Conservation (phyloP, 2,329 filamentous ascomycete species). For the Leptosphaerulina australis region DNA sequence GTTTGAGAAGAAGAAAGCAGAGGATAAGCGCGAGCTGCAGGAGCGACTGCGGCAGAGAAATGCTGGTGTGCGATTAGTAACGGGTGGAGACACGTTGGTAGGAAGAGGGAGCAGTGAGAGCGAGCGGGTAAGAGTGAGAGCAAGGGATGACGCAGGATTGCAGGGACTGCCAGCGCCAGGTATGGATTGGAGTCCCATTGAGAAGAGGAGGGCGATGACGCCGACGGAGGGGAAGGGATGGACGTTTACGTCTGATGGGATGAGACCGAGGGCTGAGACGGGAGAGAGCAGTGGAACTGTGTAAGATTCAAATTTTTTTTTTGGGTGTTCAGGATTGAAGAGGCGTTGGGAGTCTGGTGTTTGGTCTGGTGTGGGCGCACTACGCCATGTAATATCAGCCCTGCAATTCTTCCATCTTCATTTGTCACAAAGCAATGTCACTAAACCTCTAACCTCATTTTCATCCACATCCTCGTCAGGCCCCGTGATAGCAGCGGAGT, state of each 20-base stretch:
- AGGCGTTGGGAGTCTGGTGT: not conserved
- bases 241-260: slow-evolving; percentile 36
- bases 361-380: not conserved
- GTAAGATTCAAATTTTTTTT: slow-evolving; percentile 3
- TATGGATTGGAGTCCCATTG: slow-evolving; percentile 49
- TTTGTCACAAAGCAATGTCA: slow-evolving; percentile 4
- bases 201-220: slow-evolving; percentile 48
- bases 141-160: slow-evolving; percentile 44
- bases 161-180: slow-evolving; percentile 40
- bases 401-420: not conserved
- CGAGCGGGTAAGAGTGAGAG: slow-evolving; percentile 24
- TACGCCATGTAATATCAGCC: not conserved
- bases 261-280: slow-evolving; percentile 45
- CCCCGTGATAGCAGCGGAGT: slow-evolving; percentile 53
- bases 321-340: not conserved
- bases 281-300: slow-evolving; percentile 46
- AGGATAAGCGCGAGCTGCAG: slow-evolving; percentile 44
- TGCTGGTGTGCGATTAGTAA: slow-evolving; percentile 46
- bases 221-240: slow-evolving; percentile 45
- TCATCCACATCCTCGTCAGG: slow-evolving; percentile 41
- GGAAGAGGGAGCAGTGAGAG: slow-evolving; percentile 11
- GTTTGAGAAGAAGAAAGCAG: slow-evolving; percentile 65
- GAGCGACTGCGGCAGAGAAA: slow-evolving; percentile 42
- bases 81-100: slow-evolving; percentile 33
- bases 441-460: slow-evolving; percentile 34